Evolutionary conservation across 2,329 filamentous ascomycete genomes (phyloP).

Genomic region (Aspergillus pseudoviridinutans): DNA sequence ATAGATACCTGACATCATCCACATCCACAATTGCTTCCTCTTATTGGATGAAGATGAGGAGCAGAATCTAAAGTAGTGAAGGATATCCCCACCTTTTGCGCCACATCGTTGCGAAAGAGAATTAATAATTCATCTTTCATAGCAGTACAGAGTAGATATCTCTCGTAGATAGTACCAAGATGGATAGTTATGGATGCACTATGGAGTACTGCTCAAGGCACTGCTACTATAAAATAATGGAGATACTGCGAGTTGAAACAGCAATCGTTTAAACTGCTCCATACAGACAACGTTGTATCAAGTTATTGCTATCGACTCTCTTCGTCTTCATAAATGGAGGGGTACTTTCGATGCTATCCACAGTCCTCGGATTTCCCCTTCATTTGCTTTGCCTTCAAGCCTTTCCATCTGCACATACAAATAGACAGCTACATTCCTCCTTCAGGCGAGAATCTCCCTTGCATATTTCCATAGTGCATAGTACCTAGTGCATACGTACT

Average conservation of each 20-base stretch:
- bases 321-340: neutral
- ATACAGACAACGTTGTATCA: neutral
- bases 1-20: neutral
- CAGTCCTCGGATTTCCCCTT: neutral
- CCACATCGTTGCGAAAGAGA: neutral
- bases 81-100: neutral
- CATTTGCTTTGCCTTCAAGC: neutral
- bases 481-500: neutral
- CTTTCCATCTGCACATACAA: neutral
- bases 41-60: neutral
- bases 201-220: neutral
- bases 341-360: neutral
- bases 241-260: neutral
- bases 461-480: neutral
- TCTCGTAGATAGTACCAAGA: neutral
- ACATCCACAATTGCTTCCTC: neutral
- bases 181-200: neutral
- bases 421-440: neutral
- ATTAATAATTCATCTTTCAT: neutral
- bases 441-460: neutral
- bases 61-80: neutral
- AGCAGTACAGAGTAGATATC: neutral
- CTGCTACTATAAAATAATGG: neutral
- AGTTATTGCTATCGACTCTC: neutral
- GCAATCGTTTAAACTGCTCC: neutral